These are phyloP conservation scores for Penicillium sp. DNA, from an alignment of 2,329 filamentous ascomycete genomes.

Conservation along the genomic window DNA sequence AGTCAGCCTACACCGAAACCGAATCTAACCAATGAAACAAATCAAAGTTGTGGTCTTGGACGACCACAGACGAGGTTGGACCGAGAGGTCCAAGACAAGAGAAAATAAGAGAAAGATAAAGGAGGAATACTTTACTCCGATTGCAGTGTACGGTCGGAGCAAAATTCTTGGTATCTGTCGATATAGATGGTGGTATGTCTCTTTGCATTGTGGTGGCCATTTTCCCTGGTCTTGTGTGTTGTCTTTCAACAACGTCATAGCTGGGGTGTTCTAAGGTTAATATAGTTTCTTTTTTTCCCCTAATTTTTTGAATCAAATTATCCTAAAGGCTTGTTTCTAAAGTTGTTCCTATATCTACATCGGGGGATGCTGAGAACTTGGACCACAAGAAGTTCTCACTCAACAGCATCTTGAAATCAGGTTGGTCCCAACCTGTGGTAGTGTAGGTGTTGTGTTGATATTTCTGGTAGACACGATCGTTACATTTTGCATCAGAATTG, in stretches of 20 bases:
- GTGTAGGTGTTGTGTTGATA: not conserved
- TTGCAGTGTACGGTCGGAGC: not conserved
- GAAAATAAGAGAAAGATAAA: constrained; percentile 3
- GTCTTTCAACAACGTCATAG: constrained; percentile 14
- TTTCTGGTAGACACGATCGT: not conserved
- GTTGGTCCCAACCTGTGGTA: not conserved
- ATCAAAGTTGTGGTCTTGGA: constrained; percentile 3
- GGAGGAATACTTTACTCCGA: not conserved
- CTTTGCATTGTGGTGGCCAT: constrained; percentile 8
- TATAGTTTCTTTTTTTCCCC: not conserved
- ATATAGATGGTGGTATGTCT: constrained; percentile 9
- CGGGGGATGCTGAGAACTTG: not conserved
- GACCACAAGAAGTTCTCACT: not conserved
- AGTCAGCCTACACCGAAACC: not conserved
- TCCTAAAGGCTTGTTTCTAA: not conserved
- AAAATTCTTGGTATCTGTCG: not conserved
- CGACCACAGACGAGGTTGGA: constrained; percentile 4
- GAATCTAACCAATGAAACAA: not conserved
- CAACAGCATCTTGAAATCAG: not conserved
- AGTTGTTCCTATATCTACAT: not conserved
- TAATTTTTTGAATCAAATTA: not conserved
- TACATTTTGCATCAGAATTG: not conserved
- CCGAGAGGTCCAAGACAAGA: not conserved
- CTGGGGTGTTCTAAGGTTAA: constrained; percentile 9
- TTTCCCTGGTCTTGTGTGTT: constrained; percentile 7